Percentiles rank a stretch among this genome's conserved stretches.
Conservation (phyloP, 2,329 filamentous ascomycete genomes). For the Epichloe festucae region DNA sequence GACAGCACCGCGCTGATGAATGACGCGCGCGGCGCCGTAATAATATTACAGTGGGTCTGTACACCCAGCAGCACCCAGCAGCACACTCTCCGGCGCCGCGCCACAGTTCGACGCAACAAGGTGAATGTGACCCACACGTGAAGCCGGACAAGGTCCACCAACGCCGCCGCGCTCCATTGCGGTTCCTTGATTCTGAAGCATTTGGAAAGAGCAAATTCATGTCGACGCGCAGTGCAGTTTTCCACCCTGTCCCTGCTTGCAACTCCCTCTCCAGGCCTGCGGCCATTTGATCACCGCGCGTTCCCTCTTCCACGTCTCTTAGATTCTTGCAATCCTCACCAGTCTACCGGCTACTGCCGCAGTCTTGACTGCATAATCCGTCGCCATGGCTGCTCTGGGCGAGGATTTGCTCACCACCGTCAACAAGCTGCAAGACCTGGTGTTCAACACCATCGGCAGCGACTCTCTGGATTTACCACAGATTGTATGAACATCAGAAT, state of each 20-base stretch:
- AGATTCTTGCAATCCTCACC: not conserved
- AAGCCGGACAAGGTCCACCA: not conserved
- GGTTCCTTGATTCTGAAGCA: constrained; percentile 2
- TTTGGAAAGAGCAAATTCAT: constrained; percentile 3
- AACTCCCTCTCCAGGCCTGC: not conserved
- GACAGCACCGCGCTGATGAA: not conserved
- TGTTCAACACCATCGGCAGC: constrained; percentile 99
- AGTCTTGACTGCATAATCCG: constrained; percentile 5
- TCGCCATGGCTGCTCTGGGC: constrained; percentile 77
- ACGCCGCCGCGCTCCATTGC: not conserved
- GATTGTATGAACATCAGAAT: constrained; percentile 54
- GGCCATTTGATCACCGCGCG: not conserved
- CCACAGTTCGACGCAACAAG: too few species aligned
- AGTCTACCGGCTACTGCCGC: not conserved
- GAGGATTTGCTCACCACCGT: constrained; percentile 91
- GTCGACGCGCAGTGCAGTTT: constrained; percentile 6
- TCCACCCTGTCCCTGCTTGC: constrained; percentile 1
- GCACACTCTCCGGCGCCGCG: not conserved
- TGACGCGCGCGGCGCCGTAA: too few species aligned
- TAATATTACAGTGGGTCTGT: too few species aligned
- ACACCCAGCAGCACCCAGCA: too few species aligned
- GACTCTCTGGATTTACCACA: constrained; percentile 95
- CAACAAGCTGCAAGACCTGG: constrained; percentile 96
- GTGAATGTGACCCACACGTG: not conserved
- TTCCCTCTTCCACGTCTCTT: not conserved